These are phyloP conservation scores for Candida cerambycidarum DNA, from an alignment of 805 yeast species.

Conservation along the genomic window DNA sequence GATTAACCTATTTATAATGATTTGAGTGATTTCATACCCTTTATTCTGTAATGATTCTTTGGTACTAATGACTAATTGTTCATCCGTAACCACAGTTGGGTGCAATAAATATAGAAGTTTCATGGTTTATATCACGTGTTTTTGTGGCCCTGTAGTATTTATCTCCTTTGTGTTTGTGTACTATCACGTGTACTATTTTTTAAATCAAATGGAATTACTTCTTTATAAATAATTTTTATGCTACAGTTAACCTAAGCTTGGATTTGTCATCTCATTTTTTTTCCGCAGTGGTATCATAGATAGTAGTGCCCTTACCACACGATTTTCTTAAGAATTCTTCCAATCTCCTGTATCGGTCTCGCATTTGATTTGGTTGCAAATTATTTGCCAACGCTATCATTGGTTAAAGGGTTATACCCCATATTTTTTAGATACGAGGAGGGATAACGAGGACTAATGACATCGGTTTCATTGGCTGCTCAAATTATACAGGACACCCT, in stretches of 20 bases:
- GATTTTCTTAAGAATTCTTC: background rate
- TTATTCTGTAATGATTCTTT: constrained; percentile 31
- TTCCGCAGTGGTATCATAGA: background rate
- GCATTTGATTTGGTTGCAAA: background rate
- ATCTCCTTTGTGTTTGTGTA: background rate
- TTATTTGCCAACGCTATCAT: background rate
- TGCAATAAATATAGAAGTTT: constrained; percentile 49
- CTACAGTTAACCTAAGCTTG: background rate
- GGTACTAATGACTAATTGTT: constrained; percentile 41
- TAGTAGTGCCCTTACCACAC: background rate
- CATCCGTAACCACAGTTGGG: constrained; percentile 65
- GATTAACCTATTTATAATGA: constrained; percentile 58
- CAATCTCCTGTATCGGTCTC: constrained; percentile 3
- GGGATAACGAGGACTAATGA: too few relatives aligned
- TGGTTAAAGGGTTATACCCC: background rate
- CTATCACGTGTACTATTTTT: background rate
- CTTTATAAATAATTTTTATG: too few relatives aligned
- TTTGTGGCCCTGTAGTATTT: background rate
- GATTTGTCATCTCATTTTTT: constrained; percentile 2
- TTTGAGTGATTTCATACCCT: constrained; percentile 40
- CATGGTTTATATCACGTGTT: constrained; percentile 2
- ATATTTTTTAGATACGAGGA: too few relatives aligned
- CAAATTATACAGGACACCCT: too few relatives aligned
- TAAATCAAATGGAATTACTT: too few relatives aligned
- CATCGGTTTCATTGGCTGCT: too few relatives aligned